Percentiles rank a stretch among this genome's conserved stretches.
phyloP scores from a whole-genome alignment of 2,329 filamentous ascomycete species.

The Diaporthe sp. region DNA sequence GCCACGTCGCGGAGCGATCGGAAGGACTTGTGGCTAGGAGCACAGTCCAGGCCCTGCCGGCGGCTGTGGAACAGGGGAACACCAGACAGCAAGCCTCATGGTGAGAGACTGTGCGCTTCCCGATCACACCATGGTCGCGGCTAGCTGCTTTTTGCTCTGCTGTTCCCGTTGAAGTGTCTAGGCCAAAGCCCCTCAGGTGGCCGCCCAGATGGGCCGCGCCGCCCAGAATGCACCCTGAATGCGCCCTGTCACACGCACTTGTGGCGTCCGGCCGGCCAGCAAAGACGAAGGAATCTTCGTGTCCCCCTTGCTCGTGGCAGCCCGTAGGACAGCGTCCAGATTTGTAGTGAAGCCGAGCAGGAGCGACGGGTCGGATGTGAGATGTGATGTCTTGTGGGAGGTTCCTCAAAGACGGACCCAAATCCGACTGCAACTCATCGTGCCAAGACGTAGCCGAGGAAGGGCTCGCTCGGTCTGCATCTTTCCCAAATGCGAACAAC shows the following conservation, averaged over 20 bases:
- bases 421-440: conserved; percentile 36
- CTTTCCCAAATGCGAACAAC: conserved; percentile 17
- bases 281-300: conserved; percentile 6
- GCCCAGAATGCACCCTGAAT: conserved; percentile 19
- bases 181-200: conserved; percentile 30
- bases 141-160: conserved; percentile 35
- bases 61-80: conserved; percentile 27
- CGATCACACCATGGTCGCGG: conserved; percentile 33
- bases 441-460: background rate
- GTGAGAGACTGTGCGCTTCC: conserved; percentile 32
- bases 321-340: conserved; percentile 27
- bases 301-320: conserved; percentile 19
- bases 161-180: conserved; percentile 20
- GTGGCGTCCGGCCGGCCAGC: conserved; percentile 9
- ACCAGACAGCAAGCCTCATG: conserved; percentile 22
- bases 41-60: conserved; percentile 27
- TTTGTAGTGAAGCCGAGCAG: conserved; percentile 35
- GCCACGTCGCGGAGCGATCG: conserved; percentile 26
- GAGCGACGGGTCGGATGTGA: conserved; percentile 39
- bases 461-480: background rate
- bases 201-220: conserved; percentile 26
- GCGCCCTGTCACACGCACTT: conserved; percentile 22
- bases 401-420: conserved; percentile 41
- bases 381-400: conserved; percentile 38
- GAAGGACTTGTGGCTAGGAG: conserved; percentile 22